phyloP scores from a whole-genome alignment of 148 eudicot genomes.

The Euryodendron excelsum region DNA sequence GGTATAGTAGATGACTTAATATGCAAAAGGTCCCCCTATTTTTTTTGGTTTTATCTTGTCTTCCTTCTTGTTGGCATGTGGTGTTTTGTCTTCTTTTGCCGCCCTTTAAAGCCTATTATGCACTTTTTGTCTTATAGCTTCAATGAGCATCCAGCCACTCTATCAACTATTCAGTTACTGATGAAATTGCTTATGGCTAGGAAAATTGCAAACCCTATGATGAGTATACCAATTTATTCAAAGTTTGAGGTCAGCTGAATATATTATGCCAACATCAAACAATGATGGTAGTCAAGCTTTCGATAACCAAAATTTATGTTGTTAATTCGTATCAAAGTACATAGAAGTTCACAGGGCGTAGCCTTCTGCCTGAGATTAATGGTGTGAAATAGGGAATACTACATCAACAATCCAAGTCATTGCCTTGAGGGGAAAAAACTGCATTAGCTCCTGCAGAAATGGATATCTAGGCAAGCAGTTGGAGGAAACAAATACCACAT shows the following conservation, averaged over 20 bases:
- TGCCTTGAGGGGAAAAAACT: too few species aligned
- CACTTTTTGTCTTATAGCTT: background rate
- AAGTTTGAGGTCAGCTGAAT: background rate
- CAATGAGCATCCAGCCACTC: background rate
- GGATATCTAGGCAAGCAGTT: background rate
- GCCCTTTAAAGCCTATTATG: too few species aligned
- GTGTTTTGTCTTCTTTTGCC: too few species aligned
- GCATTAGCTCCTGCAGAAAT: background rate
- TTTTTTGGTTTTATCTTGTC: background rate
- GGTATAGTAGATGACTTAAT: constrained; percentile 45
- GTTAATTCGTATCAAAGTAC: background rate
- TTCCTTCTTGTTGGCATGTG: background rate
- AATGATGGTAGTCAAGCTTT: background rate
- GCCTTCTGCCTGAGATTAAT: background rate
- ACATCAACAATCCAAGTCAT: background rate
- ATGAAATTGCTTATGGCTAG: background rate
- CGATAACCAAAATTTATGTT: background rate
- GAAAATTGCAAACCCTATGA: background rate
- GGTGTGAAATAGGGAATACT: background rate
- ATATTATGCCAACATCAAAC: background rate
- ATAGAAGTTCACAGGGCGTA: background rate
- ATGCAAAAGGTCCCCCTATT: background rate
- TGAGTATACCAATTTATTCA: background rate
- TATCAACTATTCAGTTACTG: background rate
- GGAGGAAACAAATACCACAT: background rate